phyloP scores from a whole-genome alignment of 1,284 basidiomycete species.

The Ceratobasidium sp. region DNA sequence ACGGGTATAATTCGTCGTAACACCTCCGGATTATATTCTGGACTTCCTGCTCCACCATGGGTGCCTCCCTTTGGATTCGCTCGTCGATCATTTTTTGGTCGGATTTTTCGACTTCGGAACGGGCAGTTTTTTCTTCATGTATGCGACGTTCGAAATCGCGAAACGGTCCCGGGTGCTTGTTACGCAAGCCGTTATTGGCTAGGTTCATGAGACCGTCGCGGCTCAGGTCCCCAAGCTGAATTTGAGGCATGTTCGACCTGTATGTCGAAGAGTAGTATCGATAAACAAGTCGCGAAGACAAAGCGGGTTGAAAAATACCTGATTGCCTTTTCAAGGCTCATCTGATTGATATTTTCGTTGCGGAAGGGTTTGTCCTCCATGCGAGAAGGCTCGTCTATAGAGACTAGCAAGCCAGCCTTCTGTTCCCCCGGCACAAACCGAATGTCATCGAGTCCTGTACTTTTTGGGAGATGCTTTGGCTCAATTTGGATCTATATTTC shows the following conservation, averaged over 20 bases:
- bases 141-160: too few species aligned
- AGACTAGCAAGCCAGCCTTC: not conserved
- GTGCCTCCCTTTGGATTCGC: too few species aligned
- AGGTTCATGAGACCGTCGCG: not conserved
- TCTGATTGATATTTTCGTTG: not conserved
- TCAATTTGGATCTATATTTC: constrained; percentile 7
- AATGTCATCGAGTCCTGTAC: not conserved
- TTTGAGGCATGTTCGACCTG: constrained; percentile 12
- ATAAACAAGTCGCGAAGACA: not conserved
- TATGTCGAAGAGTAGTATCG: too few species aligned
- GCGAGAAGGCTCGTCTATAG: constrained; percentile 55
- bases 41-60: constrained; percentile 32
- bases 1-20: constrained; percentile 31
- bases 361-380: not conserved
- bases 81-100: too few species aligned
- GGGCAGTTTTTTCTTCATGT: too few species aligned
- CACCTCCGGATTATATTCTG: constrained; percentile 20
- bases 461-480: not conserved
- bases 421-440: constrained; percentile 21
- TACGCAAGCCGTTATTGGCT: not conserved
- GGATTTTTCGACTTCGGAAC: too few species aligned
- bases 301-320: not conserved
- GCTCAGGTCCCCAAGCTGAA: constrained; percentile 17
- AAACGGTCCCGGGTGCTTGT: too few species aligned
- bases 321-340: constrained; percentile 10